Conservation (phyloP, 306 rosid species). For the Lithocarpus polystachyus region DNA sequence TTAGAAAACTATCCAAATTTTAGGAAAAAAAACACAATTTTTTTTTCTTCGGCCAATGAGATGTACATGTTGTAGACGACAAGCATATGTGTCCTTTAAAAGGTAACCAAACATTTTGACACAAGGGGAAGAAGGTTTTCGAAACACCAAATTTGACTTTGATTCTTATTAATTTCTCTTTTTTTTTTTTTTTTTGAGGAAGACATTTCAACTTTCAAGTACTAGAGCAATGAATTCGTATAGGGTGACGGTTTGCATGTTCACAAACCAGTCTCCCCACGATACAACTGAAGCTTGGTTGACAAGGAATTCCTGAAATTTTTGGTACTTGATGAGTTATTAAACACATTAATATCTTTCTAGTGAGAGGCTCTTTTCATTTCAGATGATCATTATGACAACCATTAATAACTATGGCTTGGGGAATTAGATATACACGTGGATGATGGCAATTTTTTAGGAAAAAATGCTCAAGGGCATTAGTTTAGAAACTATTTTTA, state of each 20-base stretch:
- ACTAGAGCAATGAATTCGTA: background rate
- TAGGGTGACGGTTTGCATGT: background rate
- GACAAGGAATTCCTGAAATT: background rate
- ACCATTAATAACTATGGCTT: no score
- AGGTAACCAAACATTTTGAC: no score
- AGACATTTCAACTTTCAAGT: background rate
- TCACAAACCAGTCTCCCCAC: background rate
- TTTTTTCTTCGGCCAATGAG: no score
- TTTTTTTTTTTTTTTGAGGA: background rate
- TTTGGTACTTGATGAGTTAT: background rate
- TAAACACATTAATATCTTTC: background rate
- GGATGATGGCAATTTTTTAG: no score
- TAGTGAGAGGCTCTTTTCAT: background rate
- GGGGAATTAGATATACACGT: no score
- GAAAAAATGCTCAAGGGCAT: no score
- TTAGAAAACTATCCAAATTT: no score
- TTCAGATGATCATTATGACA: background rate
- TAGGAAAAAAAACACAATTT: no score
- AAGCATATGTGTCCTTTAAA: no score
- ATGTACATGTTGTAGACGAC: no score
- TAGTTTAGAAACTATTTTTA: rapidly evolving
- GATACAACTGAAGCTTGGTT: background rate
- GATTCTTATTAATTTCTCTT: background rate
- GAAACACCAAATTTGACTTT: slow-evolving; percentile 21
- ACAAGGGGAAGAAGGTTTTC: no score